These are phyloP conservation scores for Acacia melanoxylon DNA, from an alignment of 306 rosid genomes.

Conservation along the genomic window DNA sequence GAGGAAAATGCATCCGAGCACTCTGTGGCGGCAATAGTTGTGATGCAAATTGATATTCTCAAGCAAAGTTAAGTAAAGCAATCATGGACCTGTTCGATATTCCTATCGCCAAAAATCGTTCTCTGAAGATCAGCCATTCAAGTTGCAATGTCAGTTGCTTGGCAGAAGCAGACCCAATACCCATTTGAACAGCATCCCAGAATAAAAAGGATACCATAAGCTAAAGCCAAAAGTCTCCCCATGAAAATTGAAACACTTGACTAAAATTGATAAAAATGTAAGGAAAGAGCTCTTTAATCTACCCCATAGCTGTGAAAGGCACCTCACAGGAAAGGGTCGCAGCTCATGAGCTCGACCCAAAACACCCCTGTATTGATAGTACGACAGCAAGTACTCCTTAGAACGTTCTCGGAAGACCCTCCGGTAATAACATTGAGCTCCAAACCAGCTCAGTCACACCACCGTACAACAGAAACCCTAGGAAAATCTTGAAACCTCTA, in stretches of 20 bases:
- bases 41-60: background rate
- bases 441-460: constrained; percentile 37
- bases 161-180: constrained; percentile 54
- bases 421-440: constrained; percentile 47
- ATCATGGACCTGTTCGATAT: constrained; percentile 76
- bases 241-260: constrained; percentile 37
- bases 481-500: constrained; percentile 33
- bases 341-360: constrained; percentile 41
- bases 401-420: constrained; percentile 15
- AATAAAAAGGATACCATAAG: constrained; percentile 42
- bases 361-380: constrained; percentile 24
- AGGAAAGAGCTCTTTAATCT: constrained; percentile 24
- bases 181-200: constrained; percentile 65
- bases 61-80: constrained; percentile 11
- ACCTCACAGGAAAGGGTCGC: constrained; percentile 29
- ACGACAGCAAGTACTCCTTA: constrained; percentile 20
- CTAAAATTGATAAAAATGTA: background rate
- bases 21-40: background rate
- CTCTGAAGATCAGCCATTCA: constrained; percentile 93
- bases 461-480: constrained; percentile 50
- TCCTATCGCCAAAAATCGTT: constrained; percentile 62
- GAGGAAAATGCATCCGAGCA: background rate
- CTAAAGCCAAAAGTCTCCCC: constrained; percentile 56
- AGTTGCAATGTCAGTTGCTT: constrained; percentile 57
- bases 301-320: constrained; percentile 48